phyloP scores from a whole-genome alignment of 139 green algal species.

The Monoraphidium neglectum region DNA sequence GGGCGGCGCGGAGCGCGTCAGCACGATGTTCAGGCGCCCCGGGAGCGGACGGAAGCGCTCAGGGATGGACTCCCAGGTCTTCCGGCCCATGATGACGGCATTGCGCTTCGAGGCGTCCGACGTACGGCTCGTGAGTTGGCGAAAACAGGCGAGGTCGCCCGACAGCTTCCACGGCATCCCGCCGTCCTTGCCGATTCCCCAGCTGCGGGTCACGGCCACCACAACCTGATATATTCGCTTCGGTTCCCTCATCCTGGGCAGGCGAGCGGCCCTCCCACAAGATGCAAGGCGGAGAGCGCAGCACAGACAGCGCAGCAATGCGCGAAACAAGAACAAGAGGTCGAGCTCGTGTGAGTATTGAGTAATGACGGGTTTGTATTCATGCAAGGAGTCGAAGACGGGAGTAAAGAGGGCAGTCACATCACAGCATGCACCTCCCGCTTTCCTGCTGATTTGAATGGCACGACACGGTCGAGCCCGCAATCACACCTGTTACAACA shows the following conservation, averaged over 20 bases:
- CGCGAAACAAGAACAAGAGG: no score
- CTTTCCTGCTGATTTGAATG: no score
- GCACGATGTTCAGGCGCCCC: slow-evolving; percentile 94
- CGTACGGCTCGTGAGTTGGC: slow-evolving; percentile 78
- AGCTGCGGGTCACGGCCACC: slow-evolving; percentile 77
- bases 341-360: no score
- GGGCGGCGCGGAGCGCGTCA: slow-evolving; percentile 59
- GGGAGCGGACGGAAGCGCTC: slow-evolving; percentile 88
- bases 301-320: no score
- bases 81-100: slow-evolving; percentile 98
- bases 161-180: slow-evolving; percentile 67
- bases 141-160: slow-evolving; percentile 95
- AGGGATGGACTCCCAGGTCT: slow-evolving; percentile 97
- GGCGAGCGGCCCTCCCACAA: no score
- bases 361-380: no score
- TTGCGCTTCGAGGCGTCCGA: slow-evolving; percentile 63
- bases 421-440: no score
- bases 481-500: no score
- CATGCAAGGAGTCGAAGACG: no score
- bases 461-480: no score
- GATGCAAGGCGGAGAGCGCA: no score
- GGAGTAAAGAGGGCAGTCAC: no score
- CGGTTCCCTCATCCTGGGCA: neutral
- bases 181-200: slow-evolving; percentile 86
- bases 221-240: slow-evolving; percentile 83